phyloP scores from a whole-genome alignment of 257 asterid species.

The Solanum pennellii region DNA sequence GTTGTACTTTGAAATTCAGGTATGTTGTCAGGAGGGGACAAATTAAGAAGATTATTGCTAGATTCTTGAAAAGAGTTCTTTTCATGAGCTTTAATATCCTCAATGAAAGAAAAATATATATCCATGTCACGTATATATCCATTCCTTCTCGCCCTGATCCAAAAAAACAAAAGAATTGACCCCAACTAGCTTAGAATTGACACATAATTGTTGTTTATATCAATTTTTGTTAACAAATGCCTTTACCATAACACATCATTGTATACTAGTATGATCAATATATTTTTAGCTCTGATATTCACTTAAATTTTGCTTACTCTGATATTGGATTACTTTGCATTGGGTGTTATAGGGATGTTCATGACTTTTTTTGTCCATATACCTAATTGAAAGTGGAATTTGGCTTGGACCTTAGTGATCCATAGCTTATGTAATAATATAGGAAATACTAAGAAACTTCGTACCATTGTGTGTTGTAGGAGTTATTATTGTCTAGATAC shows the following conservation, averaged over 20 bases:
- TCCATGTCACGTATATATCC: background rate
- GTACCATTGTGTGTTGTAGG: background rate
- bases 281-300: background rate
- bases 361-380: too few relatives aligned
- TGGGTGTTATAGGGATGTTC: background rate
- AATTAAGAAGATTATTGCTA: too few relatives aligned
- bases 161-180: background rate
- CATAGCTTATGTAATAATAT: background rate
- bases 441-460: background rate
- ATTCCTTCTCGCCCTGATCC: background rate
- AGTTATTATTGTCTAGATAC: too few relatives aligned
- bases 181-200: background rate
- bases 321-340: background rate
- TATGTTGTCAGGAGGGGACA: too few relatives aligned
- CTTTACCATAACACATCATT: background rate
- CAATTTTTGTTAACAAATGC: background rate
- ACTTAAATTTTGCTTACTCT: background rate
- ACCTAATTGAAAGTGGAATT: background rate
- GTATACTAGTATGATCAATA: background rate
- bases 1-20: too few relatives aligned
- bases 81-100: too few relatives aligned
- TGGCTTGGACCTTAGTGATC: background rate
- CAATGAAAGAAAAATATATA: too few relatives aligned
- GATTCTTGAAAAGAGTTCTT: too few relatives aligned
- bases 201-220: background rate